These are phyloP conservation scores for Gossypium rotundifolium DNA, from an alignment of 345 rosid species.

Conservation along the genomic window DNA sequence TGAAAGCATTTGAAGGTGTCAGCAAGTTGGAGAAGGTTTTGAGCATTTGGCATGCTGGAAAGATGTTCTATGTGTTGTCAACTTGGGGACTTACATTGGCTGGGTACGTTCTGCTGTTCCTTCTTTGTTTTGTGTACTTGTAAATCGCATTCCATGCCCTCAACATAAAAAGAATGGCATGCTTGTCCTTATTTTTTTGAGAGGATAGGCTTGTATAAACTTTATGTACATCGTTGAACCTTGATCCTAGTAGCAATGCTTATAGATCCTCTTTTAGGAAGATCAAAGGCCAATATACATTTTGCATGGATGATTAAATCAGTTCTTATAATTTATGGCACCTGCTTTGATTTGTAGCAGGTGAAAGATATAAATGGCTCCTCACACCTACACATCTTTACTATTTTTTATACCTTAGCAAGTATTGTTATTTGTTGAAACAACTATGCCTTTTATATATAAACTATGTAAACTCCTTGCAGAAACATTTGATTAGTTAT, in stretches of 20 bases:
- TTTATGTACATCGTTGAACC: not conserved
- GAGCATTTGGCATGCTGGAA: slow-evolving; percentile 84
- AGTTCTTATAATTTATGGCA: not conserved
- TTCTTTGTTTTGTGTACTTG: not conserved
- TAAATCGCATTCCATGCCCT: not conserved
- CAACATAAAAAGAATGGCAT: not conserved
- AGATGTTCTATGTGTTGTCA: slow-evolving; percentile 64
- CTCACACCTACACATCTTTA: not conserved
- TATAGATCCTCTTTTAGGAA: not conserved
- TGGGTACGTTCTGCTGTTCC: slow-evolving; percentile 45
- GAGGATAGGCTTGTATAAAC: not conserved
- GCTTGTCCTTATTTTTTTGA: not conserved
- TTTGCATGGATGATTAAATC: not conserved
- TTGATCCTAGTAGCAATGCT: not conserved
- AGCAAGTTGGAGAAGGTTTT: slow-evolving; percentile 68
- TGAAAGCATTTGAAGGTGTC: slow-evolving; percentile 55
- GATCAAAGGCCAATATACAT: not conserved
- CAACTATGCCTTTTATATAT: not conserved
- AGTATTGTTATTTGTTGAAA: not conserved
- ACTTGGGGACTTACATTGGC: slow-evolving; percentile 86
- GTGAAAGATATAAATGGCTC: not conserved
- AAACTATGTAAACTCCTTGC: not conserved
- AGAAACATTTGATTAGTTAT: not conserved
- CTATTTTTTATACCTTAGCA: not conserved
- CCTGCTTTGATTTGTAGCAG: not conserved